phyloP scores from a whole-genome alignment of 2,329 filamentous ascomycete species.

The Aureobasidium sp. region DNA sequence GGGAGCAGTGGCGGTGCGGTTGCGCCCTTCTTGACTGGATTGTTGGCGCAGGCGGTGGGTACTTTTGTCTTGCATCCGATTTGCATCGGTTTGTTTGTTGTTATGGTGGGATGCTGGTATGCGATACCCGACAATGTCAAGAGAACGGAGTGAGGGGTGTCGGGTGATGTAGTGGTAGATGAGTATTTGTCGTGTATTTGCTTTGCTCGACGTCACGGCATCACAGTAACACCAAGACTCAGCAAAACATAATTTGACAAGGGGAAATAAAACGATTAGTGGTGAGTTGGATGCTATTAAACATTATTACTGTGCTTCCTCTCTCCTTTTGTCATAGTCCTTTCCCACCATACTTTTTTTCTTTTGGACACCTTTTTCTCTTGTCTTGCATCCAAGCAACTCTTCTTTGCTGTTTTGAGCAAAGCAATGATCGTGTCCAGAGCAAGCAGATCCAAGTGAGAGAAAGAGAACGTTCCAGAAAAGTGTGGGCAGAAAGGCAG shows the following conservation, averaged over 20 bases:
- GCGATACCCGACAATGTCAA: slow-evolving; percentile 51
- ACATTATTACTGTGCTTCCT: not conserved
- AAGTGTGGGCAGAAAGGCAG: not conserved
- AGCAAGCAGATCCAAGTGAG: not conserved
- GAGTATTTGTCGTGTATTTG: too few relatives aligned
- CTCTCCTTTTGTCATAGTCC: not conserved
- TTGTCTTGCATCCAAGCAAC: not conserved
- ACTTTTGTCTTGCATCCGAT: slow-evolving; percentile 61
- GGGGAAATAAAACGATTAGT: not conserved
- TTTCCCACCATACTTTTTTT: too few relatives aligned
- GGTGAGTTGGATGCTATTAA: not conserved
- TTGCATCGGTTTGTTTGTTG: slow-evolving; percentile 56
- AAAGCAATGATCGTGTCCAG: too few relatives aligned
- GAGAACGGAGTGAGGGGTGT: slow-evolving; percentile 46
- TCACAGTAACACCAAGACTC: too few relatives aligned
- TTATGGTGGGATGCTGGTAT: slow-evolving; percentile 62
- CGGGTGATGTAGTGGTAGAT: too few relatives aligned
- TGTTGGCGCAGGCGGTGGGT: slow-evolving; percentile 55
- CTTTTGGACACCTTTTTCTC: too few relatives aligned
- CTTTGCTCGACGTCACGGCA: too few relatives aligned
- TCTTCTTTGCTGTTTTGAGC: not conserved
- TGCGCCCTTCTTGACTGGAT: slow-evolving; percentile 59
- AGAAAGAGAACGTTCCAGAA: too few relatives aligned
- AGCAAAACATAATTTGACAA: too few relatives aligned
- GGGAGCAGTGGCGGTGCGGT: slow-evolving; percentile 63